phyloP scores from a whole-genome alignment of 805 yeast genomes.

The Torulaspora quercuum region DNA sequence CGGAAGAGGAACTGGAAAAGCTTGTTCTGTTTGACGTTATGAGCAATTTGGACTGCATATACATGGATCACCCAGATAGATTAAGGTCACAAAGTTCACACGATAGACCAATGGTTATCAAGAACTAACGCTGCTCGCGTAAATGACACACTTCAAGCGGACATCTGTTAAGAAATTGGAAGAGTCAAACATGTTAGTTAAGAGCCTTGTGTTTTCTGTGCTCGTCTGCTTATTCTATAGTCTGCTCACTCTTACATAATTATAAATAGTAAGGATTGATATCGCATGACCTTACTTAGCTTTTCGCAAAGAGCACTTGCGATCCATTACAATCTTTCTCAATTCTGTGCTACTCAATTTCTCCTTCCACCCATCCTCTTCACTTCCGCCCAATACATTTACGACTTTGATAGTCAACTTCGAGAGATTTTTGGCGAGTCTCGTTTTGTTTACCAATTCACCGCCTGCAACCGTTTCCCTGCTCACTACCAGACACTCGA shows the following conservation, averaged over 20 bases:
- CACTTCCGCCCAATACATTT: slow-evolving; percentile 64
- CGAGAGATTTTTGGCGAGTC: slow-evolving; percentile 55
- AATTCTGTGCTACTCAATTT: slow-evolving; percentile 84
- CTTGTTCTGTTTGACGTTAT: slow-evolving; percentile 54
- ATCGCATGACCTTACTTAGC: too few species aligned
- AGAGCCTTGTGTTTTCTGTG: too few species aligned
- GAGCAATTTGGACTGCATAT: slow-evolving; percentile 52
- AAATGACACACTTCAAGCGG: not conserved
- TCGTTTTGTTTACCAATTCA: slow-evolving; percentile 58
- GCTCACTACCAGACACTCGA: slow-evolving; percentile 78
- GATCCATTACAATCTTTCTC: slow-evolving; percentile 40
- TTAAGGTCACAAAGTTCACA: slow-evolving; percentile 52
- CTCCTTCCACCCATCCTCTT: slow-evolving; percentile 54
- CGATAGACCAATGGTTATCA: slow-evolving; percentile 60
- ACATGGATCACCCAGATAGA: slow-evolving; percentile 86
- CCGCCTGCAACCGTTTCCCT: slow-evolving; percentile 79
- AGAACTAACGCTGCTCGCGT: slow-evolving; percentile 28
- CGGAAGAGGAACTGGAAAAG: slow-evolving; percentile 45
- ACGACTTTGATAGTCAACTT: slow-evolving; percentile 51
- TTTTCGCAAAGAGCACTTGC: too few species aligned
- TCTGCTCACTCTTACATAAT: too few species aligned
- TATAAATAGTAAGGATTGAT: too few species aligned
- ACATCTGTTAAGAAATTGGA: too few species aligned
- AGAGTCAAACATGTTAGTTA: too few species aligned
- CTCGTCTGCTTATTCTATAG: too few species aligned